These are phyloP conservation scores for Saccharomycopsis fodiens DNA, from an alignment of 805 yeast genomes.

Conservation along the genomic window DNA sequence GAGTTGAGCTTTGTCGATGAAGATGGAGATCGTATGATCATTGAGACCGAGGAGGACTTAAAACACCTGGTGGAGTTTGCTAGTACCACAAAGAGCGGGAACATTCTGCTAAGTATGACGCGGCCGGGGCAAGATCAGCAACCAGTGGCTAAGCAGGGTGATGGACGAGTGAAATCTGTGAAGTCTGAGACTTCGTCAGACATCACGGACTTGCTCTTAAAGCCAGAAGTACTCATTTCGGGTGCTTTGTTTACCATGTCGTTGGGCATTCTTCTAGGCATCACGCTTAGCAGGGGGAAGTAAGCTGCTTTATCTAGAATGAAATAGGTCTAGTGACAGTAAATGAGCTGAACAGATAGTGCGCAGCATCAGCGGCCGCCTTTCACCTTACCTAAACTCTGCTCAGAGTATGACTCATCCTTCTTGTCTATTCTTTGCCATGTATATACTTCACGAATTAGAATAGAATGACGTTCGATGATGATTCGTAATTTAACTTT, in stretches of 20 bases:
- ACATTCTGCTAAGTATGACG: not conserved
- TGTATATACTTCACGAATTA: too few species aligned
- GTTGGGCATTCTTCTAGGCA: conserved; percentile 16
- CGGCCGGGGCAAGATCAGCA: not conserved
- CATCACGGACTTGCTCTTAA: conserved; percentile 3
- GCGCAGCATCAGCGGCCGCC: too few species aligned
- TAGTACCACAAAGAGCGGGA: conserved; percentile 1
- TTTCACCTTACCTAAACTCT: too few species aligned
- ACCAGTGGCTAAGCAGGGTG: not conserved
- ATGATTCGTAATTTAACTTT: too few species aligned
- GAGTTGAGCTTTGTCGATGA: conserved; percentile 34
- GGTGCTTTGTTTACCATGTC: conserved; percentile 19
- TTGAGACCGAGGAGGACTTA: conserved; percentile 31
- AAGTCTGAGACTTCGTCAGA: not conserved
- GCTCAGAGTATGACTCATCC: too few species aligned
- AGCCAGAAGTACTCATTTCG: conserved; percentile 17
- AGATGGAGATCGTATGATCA: conserved; percentile 30
- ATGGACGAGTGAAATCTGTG: not conserved
- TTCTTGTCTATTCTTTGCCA: too few species aligned
- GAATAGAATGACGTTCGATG: too few species aligned
- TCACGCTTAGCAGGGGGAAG: conserved; percentile 9
- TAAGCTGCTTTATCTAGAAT: not conserved
- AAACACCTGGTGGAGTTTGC: conserved; percentile 23
- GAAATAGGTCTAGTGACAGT: too few species aligned
- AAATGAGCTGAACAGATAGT: too few species aligned